A percentile compares a stretch with the other conserved stretches of the same genome.
Conservation (phyloP, 129 eudicot genomes). For the Centrapalus pauciflorus region DNA sequence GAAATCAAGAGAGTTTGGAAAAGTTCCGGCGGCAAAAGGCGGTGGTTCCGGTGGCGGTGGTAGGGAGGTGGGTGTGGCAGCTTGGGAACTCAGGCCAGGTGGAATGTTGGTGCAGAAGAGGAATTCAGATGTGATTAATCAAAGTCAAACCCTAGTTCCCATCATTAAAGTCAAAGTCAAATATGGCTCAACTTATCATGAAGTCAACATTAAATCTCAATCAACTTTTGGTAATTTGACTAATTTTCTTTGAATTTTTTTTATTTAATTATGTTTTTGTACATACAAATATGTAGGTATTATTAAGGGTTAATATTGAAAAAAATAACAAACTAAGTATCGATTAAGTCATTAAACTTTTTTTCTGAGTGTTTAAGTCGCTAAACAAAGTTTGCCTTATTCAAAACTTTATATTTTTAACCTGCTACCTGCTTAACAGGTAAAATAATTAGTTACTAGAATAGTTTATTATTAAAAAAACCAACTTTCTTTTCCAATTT, state of each 20-base stretch:
- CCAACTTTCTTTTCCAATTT: no score
- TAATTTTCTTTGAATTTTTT: neutral
- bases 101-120: constrained; percentile 95
- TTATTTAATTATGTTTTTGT: neutral
- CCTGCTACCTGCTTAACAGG: no score
- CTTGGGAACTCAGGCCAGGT: constrained; percentile 80
- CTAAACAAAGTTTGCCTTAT: no score
- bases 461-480: no score
- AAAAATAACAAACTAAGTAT: no score
- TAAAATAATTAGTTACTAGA: no score
- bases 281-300: no score
- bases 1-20: constrained; percentile 44
- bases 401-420: no score
- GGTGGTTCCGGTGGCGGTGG: constrained; percentile 27
- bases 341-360: no score
- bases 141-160: constrained; percentile 35
- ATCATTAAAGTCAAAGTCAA: constrained; percentile 73
- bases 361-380: no score
- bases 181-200: constrained; percentile 60
- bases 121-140: constrained; percentile 60
- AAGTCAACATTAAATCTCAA: constrained; percentile 64
- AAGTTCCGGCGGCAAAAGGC: constrained; percentile 25
- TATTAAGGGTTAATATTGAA: no score
- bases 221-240: constrained; percentile 75
- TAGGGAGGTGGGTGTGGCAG: constrained; percentile 28